Evolutionary conservation across 140 eudicot species (phyloP).

Genomic region (Flaveria floridana): DNA sequence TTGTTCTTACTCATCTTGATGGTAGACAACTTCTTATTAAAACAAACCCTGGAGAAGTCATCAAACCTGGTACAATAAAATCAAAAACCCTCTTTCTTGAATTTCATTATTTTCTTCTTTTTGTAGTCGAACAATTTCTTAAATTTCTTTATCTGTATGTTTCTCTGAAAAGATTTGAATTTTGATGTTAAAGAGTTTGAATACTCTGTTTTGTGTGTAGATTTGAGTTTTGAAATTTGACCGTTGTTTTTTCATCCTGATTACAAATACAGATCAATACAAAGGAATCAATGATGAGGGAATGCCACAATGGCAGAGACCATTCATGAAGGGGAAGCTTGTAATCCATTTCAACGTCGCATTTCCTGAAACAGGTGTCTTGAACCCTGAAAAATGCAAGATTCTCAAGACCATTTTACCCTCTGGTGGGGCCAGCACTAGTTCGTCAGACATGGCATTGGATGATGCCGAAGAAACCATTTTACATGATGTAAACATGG

Average conservation of each 20-base stretch:
- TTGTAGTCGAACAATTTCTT: background rate
- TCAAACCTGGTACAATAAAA: constrained; percentile 58
- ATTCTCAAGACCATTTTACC: constrained; percentile 51
- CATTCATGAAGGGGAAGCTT: constrained; percentile 67
- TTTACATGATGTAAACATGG: constrained; percentile 61
- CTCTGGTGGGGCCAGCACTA: constrained; percentile 31
- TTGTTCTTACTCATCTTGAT: constrained; percentile 69
- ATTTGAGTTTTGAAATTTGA: background rate
- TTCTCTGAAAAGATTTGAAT: background rate
- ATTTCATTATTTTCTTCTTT: background rate
- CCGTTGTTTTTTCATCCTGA: background rate
- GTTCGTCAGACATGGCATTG: constrained; percentile 37
- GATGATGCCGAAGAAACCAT: constrained; percentile 62
- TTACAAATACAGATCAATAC: constrained; percentile 44
- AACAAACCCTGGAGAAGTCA: constrained; percentile 69
- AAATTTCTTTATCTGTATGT: background rate
- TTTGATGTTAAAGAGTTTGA: background rate
- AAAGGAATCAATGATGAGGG: constrained; percentile 74
- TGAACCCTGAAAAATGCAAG: constrained; percentile 48
- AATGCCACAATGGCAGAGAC: constrained; percentile 62
- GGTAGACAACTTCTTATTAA: constrained; percentile 65
- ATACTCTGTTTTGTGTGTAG: background rate
- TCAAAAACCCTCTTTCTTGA: background rate
- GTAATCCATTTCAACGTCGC: constrained; percentile 56
- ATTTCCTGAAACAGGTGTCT: constrained; percentile 50